Percentiles rank a stretch among this genome's conserved stretches.
Conservation (phyloP, 257 asterid species). For the Osmanthus fragrans region DNA sequence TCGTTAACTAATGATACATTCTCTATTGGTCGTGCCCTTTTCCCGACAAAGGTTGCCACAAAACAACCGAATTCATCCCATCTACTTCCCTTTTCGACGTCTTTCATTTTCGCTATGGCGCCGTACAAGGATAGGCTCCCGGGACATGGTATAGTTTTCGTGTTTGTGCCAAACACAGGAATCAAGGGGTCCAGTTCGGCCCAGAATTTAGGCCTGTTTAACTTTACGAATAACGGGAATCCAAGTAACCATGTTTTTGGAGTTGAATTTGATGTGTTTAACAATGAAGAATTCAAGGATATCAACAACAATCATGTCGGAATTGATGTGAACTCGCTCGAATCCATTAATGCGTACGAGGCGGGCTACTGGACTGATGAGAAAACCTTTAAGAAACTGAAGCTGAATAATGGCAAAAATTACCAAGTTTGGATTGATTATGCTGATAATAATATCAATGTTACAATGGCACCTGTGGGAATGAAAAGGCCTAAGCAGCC, state of each 20-base stretch:
- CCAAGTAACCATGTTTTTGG: slow-evolving; percentile 56
- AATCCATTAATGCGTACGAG: slow-evolving; percentile 40
- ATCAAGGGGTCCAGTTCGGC: slow-evolving; percentile 49
- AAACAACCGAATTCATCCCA: slow-evolving; percentile 45
- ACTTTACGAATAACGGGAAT: slow-evolving; percentile 45
- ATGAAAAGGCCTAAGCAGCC: slow-evolving; percentile 54
- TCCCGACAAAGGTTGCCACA: slow-evolving; percentile 49
- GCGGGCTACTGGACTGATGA: slow-evolving; percentile 68
- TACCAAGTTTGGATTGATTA: slow-evolving; percentile 83
- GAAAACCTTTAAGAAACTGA: slow-evolving; percentile 35
- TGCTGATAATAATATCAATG: slow-evolving; percentile 44
- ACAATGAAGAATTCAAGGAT: slow-evolving; percentile 58
- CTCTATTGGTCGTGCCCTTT: slow-evolving; percentile 62
- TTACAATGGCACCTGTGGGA: slow-evolving; percentile 64
- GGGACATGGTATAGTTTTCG: slow-evolving; percentile 78
- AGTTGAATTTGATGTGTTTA: slow-evolving; percentile 70
- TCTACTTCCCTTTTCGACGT: slow-evolving; percentile 61
- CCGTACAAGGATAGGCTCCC: slow-evolving; percentile 47
- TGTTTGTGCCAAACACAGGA: slow-evolving; percentile 55
- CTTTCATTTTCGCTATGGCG: slow-evolving; percentile 83
- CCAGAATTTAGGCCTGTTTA: slow-evolving; percentile 59
- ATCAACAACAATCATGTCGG: slow-evolving; percentile 64
- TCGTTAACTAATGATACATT: slow-evolving; percentile 51
- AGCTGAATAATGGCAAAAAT: slow-evolving; percentile 54
- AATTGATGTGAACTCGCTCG: slow-evolving; percentile 58